Evolutionary conservation across 805 yeast genomes (phyloP).

Genomic region (Blastobotrys muscicola): DNA sequence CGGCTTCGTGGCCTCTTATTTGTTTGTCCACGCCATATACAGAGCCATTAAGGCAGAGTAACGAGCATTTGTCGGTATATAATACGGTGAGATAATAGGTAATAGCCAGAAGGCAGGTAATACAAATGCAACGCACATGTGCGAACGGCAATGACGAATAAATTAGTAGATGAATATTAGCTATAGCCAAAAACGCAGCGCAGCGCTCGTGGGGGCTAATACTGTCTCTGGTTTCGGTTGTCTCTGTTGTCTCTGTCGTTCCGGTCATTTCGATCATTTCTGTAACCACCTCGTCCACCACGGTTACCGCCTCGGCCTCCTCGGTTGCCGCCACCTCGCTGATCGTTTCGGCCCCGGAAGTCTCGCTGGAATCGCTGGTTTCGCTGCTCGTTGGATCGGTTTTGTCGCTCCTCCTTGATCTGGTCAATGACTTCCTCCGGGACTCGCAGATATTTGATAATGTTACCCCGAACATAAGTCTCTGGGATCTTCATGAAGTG

Average conservation of each 20-base stretch:
- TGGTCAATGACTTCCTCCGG: conserved; percentile 31
- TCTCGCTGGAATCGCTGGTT: conserved; percentile 14
- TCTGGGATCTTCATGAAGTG: conserved; percentile 56
- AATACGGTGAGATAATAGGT: neutral
- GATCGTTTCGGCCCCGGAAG: conserved; percentile 9
- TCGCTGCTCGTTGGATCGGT: conserved; percentile 28
- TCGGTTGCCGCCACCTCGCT: conserved; percentile 6
- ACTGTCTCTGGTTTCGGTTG: conserved; percentile 6
- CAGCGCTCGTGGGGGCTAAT: neutral
- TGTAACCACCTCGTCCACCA: conserved; percentile 7
- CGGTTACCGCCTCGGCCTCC: conserved; percentile 13
- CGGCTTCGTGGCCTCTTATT: conserved; percentile 56
- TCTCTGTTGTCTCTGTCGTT: conserved; percentile 6
- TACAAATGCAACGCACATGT: no score
- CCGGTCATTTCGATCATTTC: conserved; percentile 8
- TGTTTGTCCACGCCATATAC: conserved; percentile 56
- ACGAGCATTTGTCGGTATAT: conserved; percentile 3
- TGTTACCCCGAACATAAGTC: conserved; percentile 76
- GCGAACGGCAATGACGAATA: neutral
- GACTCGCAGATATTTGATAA: conserved; percentile 37
- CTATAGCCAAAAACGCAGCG: neutral
- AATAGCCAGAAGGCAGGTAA: no score
- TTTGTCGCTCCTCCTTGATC: conserved; percentile 31
- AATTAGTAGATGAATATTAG: neutral
- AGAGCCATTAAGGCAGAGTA: conserved; percentile 49